phyloP scores from a whole-genome alignment of 2,329 filamentous ascomycete species.

The Cordyceps sp. region DNA sequence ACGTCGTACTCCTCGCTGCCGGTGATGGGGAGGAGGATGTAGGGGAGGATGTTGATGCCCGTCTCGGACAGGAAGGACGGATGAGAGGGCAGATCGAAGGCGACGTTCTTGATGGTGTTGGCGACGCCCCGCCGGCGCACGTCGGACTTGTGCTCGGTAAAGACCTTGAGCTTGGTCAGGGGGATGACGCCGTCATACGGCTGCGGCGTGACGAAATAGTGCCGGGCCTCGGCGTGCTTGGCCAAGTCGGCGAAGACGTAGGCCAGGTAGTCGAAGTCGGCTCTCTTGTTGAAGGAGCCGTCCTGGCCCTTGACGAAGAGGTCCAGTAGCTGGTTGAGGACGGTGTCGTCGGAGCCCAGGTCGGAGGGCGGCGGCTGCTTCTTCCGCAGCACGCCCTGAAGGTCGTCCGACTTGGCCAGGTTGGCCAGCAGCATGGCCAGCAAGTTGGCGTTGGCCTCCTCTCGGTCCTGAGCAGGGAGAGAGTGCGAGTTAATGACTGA shows the following conservation, averaged over 20 bases:
- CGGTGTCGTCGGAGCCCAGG: constrained; percentile 55
- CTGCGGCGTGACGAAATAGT: constrained; percentile 59
- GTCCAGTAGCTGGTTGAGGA: constrained; percentile 84
- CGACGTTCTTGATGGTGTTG: constrained; percentile 83
- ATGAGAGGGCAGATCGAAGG: constrained; percentile 67
- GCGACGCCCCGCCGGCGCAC: constrained; percentile 89
- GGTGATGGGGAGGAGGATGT: constrained; percentile 74
- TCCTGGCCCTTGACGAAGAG: constrained; percentile 88
- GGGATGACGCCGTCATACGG: constrained; percentile 73
- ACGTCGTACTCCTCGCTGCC: constrained; percentile 78
- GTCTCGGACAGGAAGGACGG: constrained; percentile 51
- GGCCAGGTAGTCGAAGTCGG: constrained; percentile 81
- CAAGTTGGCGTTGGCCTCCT: constrained; percentile 70
- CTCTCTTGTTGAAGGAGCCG: constrained; percentile 66
- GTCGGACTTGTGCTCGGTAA: constrained; percentile 75
- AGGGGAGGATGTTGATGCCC: constrained; percentile 69
- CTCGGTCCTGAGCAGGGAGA: constrained; percentile 32
- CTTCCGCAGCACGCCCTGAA: constrained; percentile 52
- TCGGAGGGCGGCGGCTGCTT: constrained; percentile 51
- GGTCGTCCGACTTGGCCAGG: constrained; percentile 60
- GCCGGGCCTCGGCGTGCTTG: constrained; percentile 58
- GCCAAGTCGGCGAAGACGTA: constrained; percentile 91
- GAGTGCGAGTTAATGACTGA: too few relatives aligned
- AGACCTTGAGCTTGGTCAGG: constrained; percentile 80
- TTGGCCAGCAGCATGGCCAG: constrained; percentile 89